Evolutionary conservation across 495 filamentous ascomycete species (phyloP), one percentile per base, ranked within the genome.

Genomic region (Amniculicola lignicola): DNA sequence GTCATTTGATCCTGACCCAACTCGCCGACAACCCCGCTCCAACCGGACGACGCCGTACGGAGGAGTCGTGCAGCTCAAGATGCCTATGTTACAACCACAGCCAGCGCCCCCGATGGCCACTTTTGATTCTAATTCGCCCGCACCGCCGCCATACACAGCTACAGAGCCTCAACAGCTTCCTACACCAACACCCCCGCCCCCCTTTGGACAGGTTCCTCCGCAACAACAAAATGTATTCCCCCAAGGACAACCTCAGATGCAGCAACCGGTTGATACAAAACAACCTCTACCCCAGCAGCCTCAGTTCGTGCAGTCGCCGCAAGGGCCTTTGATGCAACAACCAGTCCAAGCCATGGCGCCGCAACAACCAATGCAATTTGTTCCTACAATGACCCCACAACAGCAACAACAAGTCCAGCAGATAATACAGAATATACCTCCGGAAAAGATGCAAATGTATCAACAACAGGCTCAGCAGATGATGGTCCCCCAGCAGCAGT

Each of bases 391-490:
- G 56, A 45, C 51, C 19, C 56, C 56, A 5, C 54, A 64, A 18
- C 61, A 64, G 38, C 61, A 59, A 27, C 61, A 63, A 27, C 60
- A 64, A 44, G 27, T 64, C 4, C 55, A 64, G 38, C 21, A 54
- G 22, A 50, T 64, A 9, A 29, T 64, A 5, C 54, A 64, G 27
- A 59, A 49, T 36, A 56, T 64, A 56, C 61, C 61, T 21, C 56
- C 61, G 0, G 61, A 64, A 41, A 64, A 64, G 40, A 37, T 61
- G 5, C 57, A 61, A 35, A 49, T 59, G n/a, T 43, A 48, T 23
- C 62, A 61, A 38, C 62, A 64, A 25, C 51, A 64, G 51, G 52
- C 54, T 15, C 56, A 58, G 38, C 59, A 64, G 39, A 51, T 55
- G 41, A 50, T 59, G 27, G 41, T 31, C 6, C 48, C 39, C 14